Percentiles rank a stretch among this genome's conserved stretches.
Evolutionary conservation across 1,284 basidiomycete genomes (phyloP).

Genomic region (Boletus mariae): DNA sequence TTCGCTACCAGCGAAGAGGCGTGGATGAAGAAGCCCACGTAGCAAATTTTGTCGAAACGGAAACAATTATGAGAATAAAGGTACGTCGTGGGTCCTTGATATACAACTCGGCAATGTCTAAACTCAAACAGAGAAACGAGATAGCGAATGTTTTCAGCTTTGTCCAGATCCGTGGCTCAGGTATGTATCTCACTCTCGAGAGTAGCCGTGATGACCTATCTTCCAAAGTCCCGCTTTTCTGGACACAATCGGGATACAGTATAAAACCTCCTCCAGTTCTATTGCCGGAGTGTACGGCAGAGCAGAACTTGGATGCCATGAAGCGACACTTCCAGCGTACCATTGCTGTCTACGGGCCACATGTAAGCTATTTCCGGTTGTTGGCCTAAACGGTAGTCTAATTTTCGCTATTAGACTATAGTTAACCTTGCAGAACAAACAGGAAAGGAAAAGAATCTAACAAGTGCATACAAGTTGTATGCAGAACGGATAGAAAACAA

Average conservation of each 20-base stretch:
- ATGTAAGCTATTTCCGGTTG: conserved; percentile 44
- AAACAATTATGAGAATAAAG: conserved; percentile 80
- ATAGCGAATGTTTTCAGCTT: conserved; percentile 80
- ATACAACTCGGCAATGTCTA: not conserved
- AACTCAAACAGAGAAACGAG: conserved; percentile 54
- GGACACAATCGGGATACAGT: conserved; percentile 81
- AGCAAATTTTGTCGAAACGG: conserved; percentile 92
- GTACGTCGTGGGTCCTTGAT: conserved; percentile 37
- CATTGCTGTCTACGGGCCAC: conserved; percentile 69
- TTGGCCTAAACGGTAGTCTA: conserved; percentile 4
- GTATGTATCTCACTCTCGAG: conserved; percentile 40
- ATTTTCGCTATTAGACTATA: conserved; percentile 51
- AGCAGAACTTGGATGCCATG: conserved; percentile 70
- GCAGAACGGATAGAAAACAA: conserved; percentile 57
- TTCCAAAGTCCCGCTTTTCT: conserved; percentile 76
- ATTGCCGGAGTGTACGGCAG: conserved; percentile 65
- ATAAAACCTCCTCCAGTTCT: conserved; percentile 88
- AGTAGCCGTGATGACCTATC: conserved; percentile 4
- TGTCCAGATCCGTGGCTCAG: conserved; percentile 87
- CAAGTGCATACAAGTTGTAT: conserved; percentile 73
- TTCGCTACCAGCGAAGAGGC: conserved; percentile 94
- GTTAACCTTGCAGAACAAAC: conserved; percentile 89
- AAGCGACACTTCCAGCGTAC: conserved; percentile 74
- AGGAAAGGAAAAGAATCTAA: conserved; percentile 84
- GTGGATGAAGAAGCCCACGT: conserved; percentile 83